Evolutionary conservation across 2,329 filamentous ascomycete species (phyloP).

Genomic region (Sarocladium kiliense): DNA sequence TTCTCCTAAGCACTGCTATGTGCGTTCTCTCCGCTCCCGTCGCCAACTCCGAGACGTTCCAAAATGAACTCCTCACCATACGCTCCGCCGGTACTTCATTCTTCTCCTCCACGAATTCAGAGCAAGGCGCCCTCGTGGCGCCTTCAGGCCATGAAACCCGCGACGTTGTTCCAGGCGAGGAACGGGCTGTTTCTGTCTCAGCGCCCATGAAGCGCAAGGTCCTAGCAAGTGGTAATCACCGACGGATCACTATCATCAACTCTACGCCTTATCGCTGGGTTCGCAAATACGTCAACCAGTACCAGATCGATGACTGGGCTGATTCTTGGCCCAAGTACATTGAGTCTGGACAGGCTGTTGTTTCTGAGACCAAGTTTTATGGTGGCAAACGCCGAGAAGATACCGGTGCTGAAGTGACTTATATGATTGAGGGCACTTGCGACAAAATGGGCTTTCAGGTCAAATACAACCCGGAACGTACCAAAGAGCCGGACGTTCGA

Average conservation of each 20-base stretch:
- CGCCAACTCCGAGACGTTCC: too few relatives aligned
- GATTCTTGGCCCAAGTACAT: constrained; percentile 20
- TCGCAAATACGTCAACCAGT: constrained; percentile 14
- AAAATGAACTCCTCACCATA: too few relatives aligned
- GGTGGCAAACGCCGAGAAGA: constrained; percentile 10
- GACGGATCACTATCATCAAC: constrained; percentile 23
- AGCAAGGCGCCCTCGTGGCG: neutral
- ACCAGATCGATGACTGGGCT: constrained; percentile 14
- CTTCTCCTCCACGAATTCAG: too few relatives aligned
- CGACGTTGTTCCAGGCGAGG: neutral
- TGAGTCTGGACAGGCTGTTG: constrained; percentile 18
- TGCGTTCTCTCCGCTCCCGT: too few relatives aligned
- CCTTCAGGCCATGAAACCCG: neutral
- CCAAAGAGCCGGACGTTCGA: constrained; percentile 8
- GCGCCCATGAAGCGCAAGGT: neutral
- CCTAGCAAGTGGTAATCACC: neutral
- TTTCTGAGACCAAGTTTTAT: constrained; percentile 3
- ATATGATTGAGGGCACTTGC: constrained; percentile 21
- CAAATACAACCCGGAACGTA: constrained; percentile 12
- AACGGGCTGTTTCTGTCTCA: neutral
- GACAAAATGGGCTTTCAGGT: constrained; percentile 22
- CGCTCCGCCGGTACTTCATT: too few relatives aligned
- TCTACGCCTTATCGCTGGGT: constrained; percentile 27
- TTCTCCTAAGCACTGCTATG: too few relatives aligned
- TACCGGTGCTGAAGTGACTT: constrained; percentile 22